These are phyloP conservation scores for Lentinula guzmanii DNA, from an alignment of 768 basidiomycete species.

Conservation along the genomic window DNA sequence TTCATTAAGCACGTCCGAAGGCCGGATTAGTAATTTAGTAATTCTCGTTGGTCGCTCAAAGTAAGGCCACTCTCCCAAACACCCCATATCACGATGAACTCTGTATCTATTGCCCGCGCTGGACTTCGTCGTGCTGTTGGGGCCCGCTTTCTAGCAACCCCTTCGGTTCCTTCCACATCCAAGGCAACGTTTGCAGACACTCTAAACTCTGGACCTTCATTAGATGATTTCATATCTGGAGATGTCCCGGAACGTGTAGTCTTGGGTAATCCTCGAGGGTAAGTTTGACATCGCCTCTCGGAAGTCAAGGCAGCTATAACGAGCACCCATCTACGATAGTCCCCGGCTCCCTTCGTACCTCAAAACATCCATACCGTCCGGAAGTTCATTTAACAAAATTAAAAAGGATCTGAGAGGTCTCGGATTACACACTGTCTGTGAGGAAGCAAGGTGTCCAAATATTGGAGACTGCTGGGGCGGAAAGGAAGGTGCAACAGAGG, in stretches of 20 bases:
- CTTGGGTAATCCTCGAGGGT: constrained; percentile 69
- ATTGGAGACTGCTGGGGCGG: constrained; percentile 99
- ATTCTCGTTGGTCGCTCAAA: background rate
- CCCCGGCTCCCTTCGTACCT: constrained; percentile 83
- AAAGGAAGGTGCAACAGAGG: constrained; percentile 54
- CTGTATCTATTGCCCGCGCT: constrained; percentile 1
- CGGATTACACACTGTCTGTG: constrained; percentile 92
- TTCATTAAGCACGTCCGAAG: background rate
- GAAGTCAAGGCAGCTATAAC: background rate
- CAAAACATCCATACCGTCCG: constrained; percentile 90
- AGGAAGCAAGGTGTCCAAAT: constrained; percentile 98
- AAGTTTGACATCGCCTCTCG: constrained; percentile 16
- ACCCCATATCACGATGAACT: constrained; percentile 6
- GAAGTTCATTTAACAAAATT: constrained; percentile 83
- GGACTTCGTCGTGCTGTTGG: constrained; percentile 15
- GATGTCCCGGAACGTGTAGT: constrained; percentile 53
- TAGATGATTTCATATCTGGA: constrained; percentile 79
- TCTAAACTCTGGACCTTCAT: constrained; percentile 60
- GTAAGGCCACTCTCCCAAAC: background rate
- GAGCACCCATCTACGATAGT: constrained; percentile 29
- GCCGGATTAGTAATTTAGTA: background rate
- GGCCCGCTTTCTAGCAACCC: constrained; percentile 40
- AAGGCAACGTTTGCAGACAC: constrained; percentile 42
- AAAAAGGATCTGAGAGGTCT: constrained; percentile 94
- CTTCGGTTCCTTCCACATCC: constrained; percentile 28